phyloP scores from a whole-genome alignment of 495 filamentous ascomycete species.

The Neurospora sp. region DNA sequence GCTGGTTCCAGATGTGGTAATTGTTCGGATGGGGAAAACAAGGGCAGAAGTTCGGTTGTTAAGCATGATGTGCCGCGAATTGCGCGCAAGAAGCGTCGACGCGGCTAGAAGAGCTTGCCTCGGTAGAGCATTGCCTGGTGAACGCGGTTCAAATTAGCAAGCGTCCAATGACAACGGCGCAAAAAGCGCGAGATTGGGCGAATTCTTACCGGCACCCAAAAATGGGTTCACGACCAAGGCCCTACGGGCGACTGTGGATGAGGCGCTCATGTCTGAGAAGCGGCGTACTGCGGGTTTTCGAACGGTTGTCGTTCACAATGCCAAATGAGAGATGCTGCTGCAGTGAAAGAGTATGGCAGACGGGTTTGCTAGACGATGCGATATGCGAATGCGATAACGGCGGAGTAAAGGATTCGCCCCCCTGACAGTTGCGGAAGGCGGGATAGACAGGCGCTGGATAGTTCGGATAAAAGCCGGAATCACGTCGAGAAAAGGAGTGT shows the following conservation, averaged over 20 bases:
- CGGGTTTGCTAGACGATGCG: neutral
- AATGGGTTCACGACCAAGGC: constrained; percentile 48
- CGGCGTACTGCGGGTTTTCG: neutral
- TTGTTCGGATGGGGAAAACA: constrained; percentile 51
- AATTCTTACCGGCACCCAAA: constrained; percentile 28
- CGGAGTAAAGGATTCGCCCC: neutral
- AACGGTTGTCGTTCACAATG: neutral
- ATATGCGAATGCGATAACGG: neutral
- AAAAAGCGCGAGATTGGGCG: constrained; percentile 6
- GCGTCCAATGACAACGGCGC: constrained; percentile 1
- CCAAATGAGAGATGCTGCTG: neutral
- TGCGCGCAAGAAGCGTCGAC: constrained; percentile 46
- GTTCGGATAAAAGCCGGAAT: neutral
- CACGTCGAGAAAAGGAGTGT: neutral
- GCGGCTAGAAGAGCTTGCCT: constrained; percentile 30
- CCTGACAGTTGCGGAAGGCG: neutral
- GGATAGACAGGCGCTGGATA: neutral
- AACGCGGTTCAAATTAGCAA: neutral
- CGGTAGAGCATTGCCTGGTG: constrained; percentile 27
- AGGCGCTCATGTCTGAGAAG: constrained; percentile 44
- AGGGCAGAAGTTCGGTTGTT: constrained; percentile 56
- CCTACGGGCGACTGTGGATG: constrained; percentile 48
- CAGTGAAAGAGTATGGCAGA: neutral
- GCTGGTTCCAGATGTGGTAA: constrained; percentile 59
- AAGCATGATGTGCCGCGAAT: constrained; percentile 47